Base-by-base conservation (phyloP, 257 asterid species). In the Ballota nigra region DNA sequence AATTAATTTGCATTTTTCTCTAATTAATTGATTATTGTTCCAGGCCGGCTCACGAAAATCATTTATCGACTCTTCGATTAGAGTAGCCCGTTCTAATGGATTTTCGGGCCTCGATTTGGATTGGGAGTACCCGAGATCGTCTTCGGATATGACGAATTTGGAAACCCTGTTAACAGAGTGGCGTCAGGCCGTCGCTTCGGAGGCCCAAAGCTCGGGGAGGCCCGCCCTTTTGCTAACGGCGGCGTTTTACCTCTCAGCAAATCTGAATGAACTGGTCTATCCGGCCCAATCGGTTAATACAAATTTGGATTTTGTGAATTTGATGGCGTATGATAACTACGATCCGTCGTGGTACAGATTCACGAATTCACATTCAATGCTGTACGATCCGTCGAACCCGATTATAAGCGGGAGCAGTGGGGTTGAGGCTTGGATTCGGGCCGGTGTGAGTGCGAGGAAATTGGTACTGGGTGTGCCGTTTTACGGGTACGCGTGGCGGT, bases 291-390 rank as follows among this genome's bases (percentile, higher is more conserved):
- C 86, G 0, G 77, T 86, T 18, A 67, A 76, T 36, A 9, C 63
- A 12, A 82, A 51, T 73, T 60, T 86, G 62, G 85, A 84, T 4
- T 86, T 78, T 74, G 71, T 84, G 29, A 82, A 84, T 19, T 28
- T 70, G 4, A 86, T 83, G 91, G 82, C 87, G 0, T 86, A 86
- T 43, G 91, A 82, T 51, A 82, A 82, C 40, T 86, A 78, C 51
- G 83, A 26, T 26, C 91, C 91, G 8, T 58, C 76, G 3, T 73
- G 86, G 82, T 62, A 57, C 69, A 20, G 16, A 4, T 62, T 68
- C 36, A 86, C 91, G 1, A 78, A 78, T 18, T 66, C 84, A 8
- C 87, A 78, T n/a, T 69, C 89, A 2, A 77, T 73, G 70, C 51
- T 86, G 59, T 70, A 78, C 9, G 87, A 84, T 58, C 82, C 86